phyloP scores from a whole-genome alignment of 2,329 filamentous ascomycete species.

The Helicocarpus griseus region DNA sequence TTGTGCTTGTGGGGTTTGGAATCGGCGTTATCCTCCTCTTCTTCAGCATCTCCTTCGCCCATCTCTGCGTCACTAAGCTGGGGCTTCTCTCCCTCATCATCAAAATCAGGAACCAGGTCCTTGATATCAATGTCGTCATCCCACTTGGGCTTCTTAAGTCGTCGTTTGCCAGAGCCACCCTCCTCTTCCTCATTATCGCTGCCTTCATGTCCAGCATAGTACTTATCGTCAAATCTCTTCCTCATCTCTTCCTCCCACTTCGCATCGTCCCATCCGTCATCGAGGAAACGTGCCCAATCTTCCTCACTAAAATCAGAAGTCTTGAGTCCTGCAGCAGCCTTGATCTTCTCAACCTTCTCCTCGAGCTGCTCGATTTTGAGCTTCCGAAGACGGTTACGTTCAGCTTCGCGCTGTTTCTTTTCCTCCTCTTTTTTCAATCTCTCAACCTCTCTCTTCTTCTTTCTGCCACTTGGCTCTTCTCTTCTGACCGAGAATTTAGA shows the following conservation, averaged over 20 bases:
- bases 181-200: slow-evolving; percentile 28
- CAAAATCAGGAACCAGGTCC: slow-evolving; percentile 79
- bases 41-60: slow-evolving; percentile 23
- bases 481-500: slow-evolving; percentile 75
- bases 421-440: slow-evolving; percentile 67
- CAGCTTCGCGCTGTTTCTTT: slow-evolving; percentile 64
- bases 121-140: slow-evolving; percentile 97
- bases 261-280: slow-evolving; percentile 80
- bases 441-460: slow-evolving; percentile 70
- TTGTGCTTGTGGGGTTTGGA: slow-evolving; percentile 24
- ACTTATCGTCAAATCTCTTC: slow-evolving; percentile 77
- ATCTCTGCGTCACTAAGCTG: slow-evolving; percentile 43
- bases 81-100: slow-evolving; percentile 51
- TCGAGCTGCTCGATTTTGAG: slow-evolving; percentile 88
- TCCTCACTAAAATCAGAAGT: slow-evolving; percentile 60
- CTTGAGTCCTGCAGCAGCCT: slow-evolving; percentile 71
- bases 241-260: slow-evolving; percentile 88
- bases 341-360: slow-evolving; percentile 76
- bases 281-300: slow-evolving; percentile 75
- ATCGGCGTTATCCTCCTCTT: slow-evolving; percentile 33
- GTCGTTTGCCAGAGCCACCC: slow-evolving; percentile 48
- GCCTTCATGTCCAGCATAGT: slow-evolving; percentile 63
- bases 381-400: slow-evolving; percentile 73
- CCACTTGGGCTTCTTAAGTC: slow-evolving; percentile 76
- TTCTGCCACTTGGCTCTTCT: slow-evolving; percentile 67